phyloP scores from a whole-genome alignment of 2,329 filamentous ascomycete genomes.

The Cordyceps tenuipes region DNA sequence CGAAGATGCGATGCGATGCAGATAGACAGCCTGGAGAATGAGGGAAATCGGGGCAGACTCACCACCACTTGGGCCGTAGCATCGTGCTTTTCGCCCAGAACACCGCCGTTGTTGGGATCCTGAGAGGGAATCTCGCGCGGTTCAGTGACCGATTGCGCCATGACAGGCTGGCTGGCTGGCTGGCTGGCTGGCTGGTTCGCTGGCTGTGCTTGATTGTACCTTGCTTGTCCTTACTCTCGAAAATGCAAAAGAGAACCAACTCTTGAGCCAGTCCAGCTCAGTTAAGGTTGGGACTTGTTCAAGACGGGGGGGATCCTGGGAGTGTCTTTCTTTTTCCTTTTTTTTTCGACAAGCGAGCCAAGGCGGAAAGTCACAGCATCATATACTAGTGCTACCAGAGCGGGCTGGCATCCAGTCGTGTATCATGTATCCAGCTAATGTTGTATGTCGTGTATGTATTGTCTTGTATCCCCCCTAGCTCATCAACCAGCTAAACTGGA shows the following conservation, averaged over 20 bases:
- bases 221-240: background rate
- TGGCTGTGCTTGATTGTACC: too few relatives aligned
- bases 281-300: background rate
- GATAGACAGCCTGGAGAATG: background rate
- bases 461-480: background rate
- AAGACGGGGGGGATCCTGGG: background rate
- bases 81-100: conserved; percentile 1
- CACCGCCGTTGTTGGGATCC: background rate
- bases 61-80: conserved; percentile 1
- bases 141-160: background rate
- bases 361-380: background rate
- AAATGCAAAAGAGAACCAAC: background rate
- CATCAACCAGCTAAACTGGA: background rate
- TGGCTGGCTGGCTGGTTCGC: too few relatives aligned
- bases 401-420: background rate
- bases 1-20: too few relatives aligned
- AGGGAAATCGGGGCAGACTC: background rate
- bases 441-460: too few relatives aligned
- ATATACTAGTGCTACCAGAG: background rate
- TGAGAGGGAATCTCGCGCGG: conserved; percentile 1
- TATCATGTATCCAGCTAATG: background rate
- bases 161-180: background rate
- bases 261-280: background rate
- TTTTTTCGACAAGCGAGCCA: background rate
- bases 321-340: too few relatives aligned